Conservation (phyloP, 106 monocot genomes). For the Chionographis japonica region DNA sequence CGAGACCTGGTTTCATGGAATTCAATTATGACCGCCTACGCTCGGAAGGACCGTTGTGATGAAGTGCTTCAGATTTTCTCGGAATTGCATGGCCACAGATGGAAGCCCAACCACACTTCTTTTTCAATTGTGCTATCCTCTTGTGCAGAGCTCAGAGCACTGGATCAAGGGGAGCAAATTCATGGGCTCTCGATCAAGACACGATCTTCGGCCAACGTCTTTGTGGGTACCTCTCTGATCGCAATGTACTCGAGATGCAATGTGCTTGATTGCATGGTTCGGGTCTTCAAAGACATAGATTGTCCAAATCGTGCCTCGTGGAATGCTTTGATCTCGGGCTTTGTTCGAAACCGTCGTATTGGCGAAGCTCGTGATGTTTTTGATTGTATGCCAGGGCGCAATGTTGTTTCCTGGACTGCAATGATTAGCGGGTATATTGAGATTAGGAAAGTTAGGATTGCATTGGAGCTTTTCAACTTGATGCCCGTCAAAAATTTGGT, state of each 20-base stretch:
- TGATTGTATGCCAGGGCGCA: conserved; percentile 40
- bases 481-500: conserved; percentile 50
- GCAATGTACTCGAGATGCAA: conserved; percentile 51
- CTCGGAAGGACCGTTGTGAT: conserved; percentile 2
- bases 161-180: conserved; percentile 28
- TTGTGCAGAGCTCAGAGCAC: conserved; percentile 35
- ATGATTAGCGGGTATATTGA: conserved; percentile 44
- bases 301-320: conserved; percentile 28
- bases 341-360: conserved; percentile 22
- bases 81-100: conserved; percentile 17
- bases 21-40: conserved; percentile 44
- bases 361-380: conserved; percentile 40
- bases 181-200: conserved; percentile 49
- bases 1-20: conserved; percentile 64
- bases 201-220: conserved; percentile 26
- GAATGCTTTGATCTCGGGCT: conserved; percentile 59
- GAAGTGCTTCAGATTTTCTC: conserved; percentile 25
- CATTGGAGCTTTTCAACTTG: conserved; percentile 32
- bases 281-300: conserved; percentile 28
- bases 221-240: conserved; percentile 56
- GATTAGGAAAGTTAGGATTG: conserved; percentile 12
- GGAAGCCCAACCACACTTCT: conserved; percentile 29
- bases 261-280: conserved; percentile 22
- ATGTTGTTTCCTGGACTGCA: conserved; percentile 66
- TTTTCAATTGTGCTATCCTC: conserved; percentile 39